phyloP scores from a whole-genome alignment of 2,329 filamentous ascomycete species.

The Calonectria fujianensis region DNA sequence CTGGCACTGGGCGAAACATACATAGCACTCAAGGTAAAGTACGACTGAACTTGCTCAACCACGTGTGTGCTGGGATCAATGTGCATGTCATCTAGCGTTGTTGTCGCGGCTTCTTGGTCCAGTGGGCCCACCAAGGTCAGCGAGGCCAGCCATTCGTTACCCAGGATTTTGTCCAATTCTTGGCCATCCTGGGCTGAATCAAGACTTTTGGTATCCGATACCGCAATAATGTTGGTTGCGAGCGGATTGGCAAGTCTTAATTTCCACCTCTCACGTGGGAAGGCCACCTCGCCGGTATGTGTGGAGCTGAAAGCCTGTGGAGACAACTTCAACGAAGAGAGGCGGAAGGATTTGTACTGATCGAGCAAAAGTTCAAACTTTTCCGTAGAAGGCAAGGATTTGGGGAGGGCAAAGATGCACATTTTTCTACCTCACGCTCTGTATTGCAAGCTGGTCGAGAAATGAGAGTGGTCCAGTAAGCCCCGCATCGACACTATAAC shows the following conservation, averaged over 20 bases:
- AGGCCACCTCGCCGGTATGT: conserved; percentile 25
- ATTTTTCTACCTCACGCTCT: background rate
- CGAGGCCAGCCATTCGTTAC: conserved; percentile 40
- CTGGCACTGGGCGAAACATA: conserved; percentile 41
- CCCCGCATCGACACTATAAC: background rate
- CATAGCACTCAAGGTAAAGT: conserved; percentile 42
- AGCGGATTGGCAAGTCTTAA: conserved; percentile 33
- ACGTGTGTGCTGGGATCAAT: background rate
- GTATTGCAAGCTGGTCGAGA: background rate
- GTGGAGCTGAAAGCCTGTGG: conserved; percentile 43
- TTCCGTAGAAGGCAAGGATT: background rate
- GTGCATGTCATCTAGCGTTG: conserved; percentile 20
- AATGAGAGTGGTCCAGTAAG: background rate
- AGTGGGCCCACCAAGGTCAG: conserved; percentile 42
- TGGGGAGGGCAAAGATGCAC: conserved; percentile 18
- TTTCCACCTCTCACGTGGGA: conserved; percentile 30
- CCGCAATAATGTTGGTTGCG: conserved; percentile 27
- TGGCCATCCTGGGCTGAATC: background rate
- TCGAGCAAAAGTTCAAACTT: conserved; percentile 28
- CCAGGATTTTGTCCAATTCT: background rate
- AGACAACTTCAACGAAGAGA: conserved; percentile 37
- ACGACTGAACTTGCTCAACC: background rate
- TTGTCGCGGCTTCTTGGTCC: background rate
- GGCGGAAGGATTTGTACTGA: conserved; percentile 38
- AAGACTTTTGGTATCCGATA: background rate